Base-by-base conservation (phyloP, 2,329 filamentous ascomycete genomes). In the Monosporascus ibericus region DNA sequence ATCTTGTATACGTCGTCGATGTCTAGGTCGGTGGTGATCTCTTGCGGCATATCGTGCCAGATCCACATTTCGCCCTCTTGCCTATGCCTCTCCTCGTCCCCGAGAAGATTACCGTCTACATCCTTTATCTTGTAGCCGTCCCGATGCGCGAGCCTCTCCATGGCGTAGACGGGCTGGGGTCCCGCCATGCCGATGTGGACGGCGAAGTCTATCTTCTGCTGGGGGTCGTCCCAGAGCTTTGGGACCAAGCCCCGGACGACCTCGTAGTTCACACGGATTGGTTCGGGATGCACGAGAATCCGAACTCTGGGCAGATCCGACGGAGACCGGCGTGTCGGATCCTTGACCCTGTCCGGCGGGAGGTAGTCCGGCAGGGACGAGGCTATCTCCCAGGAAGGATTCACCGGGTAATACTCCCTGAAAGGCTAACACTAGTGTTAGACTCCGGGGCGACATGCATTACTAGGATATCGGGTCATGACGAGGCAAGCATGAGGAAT, bases 111-210 rank as follows among this genome's bases (percentile, higher is more conserved):
- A 4, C 79, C 82, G 59, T 91, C 84, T n/a, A 91, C 80, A 65
- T 95, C 90, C 20, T 72, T 72, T 60, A 86, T 78, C 18, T 72
- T 70, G 69, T 95, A 95, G 4, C 86, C 86, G 60, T 88, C 84
- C 38, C 87, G 79, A 63, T 88, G 86, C 0, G 80, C 89, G 37
- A 80, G 75, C 11, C 80, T 77, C 72, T 95, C 90, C 8, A 92
- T 73, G 11, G 81, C 79, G 67, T 92, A 95, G 60, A 81, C 69
- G 15, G 82, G 61, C 68, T 77, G 60, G 72, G 81, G 63, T 67
- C 87, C 65, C 66, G 89, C 88, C 79, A 95, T 90, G 56, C 90
- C 90, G 49, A 95, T 87, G 68, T 95, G 90, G 4, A 95, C 68
- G 22, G 84, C 77, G 30, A 87, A 70, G 67, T 95, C 87, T 50